These are phyloP conservation scores for Aspergillus neoniger DNA, from an alignment of 2,329 filamentous ascomycete species.

Conservation along the genomic window DNA sequence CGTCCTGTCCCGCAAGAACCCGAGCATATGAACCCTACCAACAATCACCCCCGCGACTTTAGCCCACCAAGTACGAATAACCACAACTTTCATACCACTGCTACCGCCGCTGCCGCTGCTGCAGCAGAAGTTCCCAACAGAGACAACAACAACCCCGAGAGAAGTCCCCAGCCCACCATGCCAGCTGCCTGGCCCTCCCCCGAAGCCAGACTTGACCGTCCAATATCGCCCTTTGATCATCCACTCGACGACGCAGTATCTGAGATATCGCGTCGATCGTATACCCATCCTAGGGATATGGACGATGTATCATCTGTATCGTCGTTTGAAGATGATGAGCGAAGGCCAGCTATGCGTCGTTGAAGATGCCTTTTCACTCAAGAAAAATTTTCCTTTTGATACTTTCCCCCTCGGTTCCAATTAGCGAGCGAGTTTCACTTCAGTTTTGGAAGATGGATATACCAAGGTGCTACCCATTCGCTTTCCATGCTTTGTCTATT, in stretches of 20 bases:
- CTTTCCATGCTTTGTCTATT: background rate
- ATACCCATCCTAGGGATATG: conserved; percentile 18
- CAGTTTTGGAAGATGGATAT: no score
- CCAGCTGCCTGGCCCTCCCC: conserved; percentile 10
- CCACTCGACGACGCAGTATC: conserved; percentile 30
- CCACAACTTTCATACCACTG: background rate
- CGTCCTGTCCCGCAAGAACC: background rate
- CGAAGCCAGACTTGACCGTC: conserved; percentile 9
- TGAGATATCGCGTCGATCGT: conserved; percentile 24
- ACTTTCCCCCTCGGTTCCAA: background rate
- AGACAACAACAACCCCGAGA: background rate
- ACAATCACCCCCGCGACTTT: background rate
- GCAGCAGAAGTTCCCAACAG: background rate
- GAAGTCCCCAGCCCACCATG: background rate
- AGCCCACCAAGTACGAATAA: background rate
- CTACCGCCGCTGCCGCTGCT: background rate
- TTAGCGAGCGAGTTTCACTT: no score
- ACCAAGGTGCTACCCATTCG: background rate
- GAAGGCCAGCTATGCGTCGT: conserved; percentile 1
- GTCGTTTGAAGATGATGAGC: conserved; percentile 29
- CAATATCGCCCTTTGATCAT: conserved; percentile 28
- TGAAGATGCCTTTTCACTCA: no score
- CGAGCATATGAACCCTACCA: background rate
- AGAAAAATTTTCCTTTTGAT: no score
- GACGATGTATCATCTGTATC: conserved; percentile 38